A percentile compares a stretch with the other conserved stretches of the same genome.
Conservation (phyloP, 352 stramenopile species). For the Globisporangium yorkense region DNA sequence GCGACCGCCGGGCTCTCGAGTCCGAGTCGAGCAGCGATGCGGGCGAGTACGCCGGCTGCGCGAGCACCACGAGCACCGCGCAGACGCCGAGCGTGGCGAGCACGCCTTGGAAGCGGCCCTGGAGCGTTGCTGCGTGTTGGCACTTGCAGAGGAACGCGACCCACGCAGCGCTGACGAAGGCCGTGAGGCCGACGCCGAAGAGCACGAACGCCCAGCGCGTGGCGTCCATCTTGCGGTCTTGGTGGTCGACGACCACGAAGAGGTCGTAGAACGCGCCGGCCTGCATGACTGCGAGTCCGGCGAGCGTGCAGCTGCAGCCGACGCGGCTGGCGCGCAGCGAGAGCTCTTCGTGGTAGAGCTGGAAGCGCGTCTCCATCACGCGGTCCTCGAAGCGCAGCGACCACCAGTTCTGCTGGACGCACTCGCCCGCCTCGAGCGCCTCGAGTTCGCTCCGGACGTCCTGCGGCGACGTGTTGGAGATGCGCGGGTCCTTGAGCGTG, state of each 20-base stretch:
- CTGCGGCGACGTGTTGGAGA: slow-evolving; percentile 44
- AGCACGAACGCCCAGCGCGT: slow-evolving; percentile 24
- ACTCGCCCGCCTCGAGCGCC: slow-evolving; percentile 35
- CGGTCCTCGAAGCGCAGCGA: slow-evolving; percentile 42
- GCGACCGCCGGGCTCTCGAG: slow-evolving; percentile 18
- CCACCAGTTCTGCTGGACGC: slow-evolving; percentile 24
- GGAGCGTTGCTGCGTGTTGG: slow-evolving; percentile 11
- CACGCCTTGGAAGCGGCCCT: slow-evolving; percentile 28
- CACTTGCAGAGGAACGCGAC: slow-evolving; percentile 20
- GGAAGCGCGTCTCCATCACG: slow-evolving; percentile 46
- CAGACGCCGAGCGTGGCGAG: slow-evolving; percentile 22
- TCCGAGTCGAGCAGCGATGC: slow-evolving; percentile 10
- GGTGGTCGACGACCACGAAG: slow-evolving; percentile 15
- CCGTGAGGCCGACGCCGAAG: slow-evolving; percentile 14
- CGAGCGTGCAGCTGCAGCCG: slow-evolving; percentile 26
- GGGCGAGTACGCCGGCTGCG: slow-evolving; percentile 18
- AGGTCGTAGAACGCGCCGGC: slow-evolving; percentile 23
- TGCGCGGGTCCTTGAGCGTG: slow-evolving; percentile 20
- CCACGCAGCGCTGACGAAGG: slow-evolving; percentile 6
- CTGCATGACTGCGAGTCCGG: slow-evolving; percentile 32
- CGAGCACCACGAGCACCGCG: slow-evolving; percentile 32
- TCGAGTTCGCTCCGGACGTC: slow-evolving; percentile 46
- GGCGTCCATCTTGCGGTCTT: slow-evolving; percentile 10
- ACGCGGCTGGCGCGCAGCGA: slow-evolving; percentile 28
- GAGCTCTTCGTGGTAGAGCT: slow-evolving; percentile 53